Conservation (phyloP, 2,329 filamentous ascomycete species). For the Stagonosporopsis chrysanthemi region DNA sequence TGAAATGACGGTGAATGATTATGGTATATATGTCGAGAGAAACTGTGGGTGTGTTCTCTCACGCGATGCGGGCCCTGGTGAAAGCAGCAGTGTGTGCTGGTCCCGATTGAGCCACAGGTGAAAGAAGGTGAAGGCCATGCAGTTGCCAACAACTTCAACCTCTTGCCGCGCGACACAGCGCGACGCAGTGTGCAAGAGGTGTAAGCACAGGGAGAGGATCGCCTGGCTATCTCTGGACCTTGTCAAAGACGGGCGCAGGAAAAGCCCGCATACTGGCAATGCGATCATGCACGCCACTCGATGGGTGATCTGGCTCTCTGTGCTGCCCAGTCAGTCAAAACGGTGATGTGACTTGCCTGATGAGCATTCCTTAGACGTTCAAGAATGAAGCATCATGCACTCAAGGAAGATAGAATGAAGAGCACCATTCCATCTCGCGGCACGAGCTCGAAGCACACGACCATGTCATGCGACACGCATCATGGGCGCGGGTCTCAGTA, state of each 20-base stretch:
- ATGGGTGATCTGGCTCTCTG: too few relatives aligned
- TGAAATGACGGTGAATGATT: background rate
- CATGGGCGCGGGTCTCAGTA: too few relatives aligned
- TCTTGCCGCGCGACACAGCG: background rate
- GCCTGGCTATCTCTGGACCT: background rate
- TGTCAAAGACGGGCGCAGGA: too few relatives aligned
- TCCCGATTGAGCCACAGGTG: background rate
- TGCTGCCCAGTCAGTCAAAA: background rate
- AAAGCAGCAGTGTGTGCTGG: background rate
- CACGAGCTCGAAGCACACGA: too few relatives aligned
- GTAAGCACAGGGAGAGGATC: too few relatives aligned
- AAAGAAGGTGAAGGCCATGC: conserved; percentile 5
- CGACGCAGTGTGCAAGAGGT: background rate
- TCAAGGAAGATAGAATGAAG: too few relatives aligned
- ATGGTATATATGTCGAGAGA: background rate
- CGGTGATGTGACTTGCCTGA: too few relatives aligned
- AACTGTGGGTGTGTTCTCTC: background rate
- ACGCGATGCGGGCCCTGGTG: background rate
- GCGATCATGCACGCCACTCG: background rate
- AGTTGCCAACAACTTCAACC: background rate
- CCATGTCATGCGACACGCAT: too few relatives aligned
- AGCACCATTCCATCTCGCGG: too few relatives aligned
- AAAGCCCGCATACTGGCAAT: background rate
- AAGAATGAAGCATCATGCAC: too few relatives aligned
- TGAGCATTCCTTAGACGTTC: too few relatives aligned